phyloP scores from a whole-genome alignment of 192 early-diverging fungal genomes.

The Linnemannia schmuckeri region DNA sequence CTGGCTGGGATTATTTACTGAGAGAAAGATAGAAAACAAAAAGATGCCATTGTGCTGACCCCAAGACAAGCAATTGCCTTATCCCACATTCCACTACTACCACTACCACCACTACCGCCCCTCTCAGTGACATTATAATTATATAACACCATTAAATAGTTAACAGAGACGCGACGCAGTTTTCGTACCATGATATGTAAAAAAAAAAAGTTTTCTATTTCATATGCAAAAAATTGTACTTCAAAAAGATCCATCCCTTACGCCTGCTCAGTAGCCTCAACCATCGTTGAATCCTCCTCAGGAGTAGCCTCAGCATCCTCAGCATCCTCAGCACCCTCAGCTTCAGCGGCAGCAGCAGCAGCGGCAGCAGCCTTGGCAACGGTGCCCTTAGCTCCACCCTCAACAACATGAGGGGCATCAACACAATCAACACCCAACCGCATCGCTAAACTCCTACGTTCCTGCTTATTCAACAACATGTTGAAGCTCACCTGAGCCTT shows the following conservation, averaged over 20 bases:
- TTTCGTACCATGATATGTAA: not conserved
- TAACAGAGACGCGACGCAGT: no score
- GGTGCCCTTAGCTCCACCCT: slow-evolving; percentile 46
- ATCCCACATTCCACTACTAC: no score
- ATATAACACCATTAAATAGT: no score
- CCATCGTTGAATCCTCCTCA: slow-evolving; percentile 34
- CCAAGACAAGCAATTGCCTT: no score
- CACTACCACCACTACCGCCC: no score
- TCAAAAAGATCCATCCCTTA: not conserved
- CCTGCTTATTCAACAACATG: slow-evolving; percentile 80
- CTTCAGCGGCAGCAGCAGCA: not conserved
- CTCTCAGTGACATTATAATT: no score
- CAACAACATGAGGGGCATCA: slow-evolving; percentile 50
- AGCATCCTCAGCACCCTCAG: slow-evolving; percentile 4
- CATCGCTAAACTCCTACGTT: slow-evolving; percentile 65
- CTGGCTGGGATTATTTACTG: no score
- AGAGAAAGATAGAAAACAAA: no score
- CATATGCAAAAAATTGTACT: not conserved
- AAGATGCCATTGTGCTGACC: no score
- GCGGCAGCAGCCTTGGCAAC: slow-evolving; percentile 34
- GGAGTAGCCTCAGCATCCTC: slow-evolving; percentile 11
- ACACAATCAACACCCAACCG: slow-evolving; percentile 54
- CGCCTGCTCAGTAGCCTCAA: slow-evolving; percentile 4
- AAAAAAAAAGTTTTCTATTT: not conserved
- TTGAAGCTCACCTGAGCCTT: slow-evolving; percentile 79